Conservation (phyloP, 2,329 filamentous ascomycete species). For the Aspergillus fischeri region DNA sequence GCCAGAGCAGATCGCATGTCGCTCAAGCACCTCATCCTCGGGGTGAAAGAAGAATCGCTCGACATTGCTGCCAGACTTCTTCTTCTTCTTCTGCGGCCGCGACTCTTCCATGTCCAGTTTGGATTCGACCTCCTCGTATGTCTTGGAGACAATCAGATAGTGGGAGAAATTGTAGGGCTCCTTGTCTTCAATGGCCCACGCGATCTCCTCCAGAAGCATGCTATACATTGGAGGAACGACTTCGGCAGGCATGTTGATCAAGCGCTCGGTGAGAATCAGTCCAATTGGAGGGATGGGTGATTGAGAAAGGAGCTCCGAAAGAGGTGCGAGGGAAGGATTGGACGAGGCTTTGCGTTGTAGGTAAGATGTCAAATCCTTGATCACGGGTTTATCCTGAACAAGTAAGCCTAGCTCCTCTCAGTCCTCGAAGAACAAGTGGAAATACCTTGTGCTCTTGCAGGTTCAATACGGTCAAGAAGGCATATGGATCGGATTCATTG, state of each 20-base stretch:
- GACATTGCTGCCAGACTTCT: conserved; percentile 43
- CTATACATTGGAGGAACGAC: conserved; percentile 89
- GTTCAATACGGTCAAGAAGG: conserved; percentile 85
- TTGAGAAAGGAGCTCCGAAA: conserved; percentile 56
- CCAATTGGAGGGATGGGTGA: conserved; percentile 63
- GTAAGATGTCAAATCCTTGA: conserved; percentile 70
- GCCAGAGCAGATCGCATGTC: conserved; percentile 65
- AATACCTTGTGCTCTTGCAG: conserved; percentile 65
- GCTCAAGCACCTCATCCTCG: conserved; percentile 85
- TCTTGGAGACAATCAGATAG: conserved; percentile 87
- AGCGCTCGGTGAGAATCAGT: conserved; percentile 81
- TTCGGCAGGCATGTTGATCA: conserved; percentile 96
- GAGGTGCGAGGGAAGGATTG: conserved; percentile 52
- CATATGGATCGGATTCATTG: conserved; percentile 86
- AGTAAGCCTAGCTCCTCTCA: background rate
- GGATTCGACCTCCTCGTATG: conserved; percentile 84
- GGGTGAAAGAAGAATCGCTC: conserved; percentile 88
- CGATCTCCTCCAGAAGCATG: conserved; percentile 89
- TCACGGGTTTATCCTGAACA: conserved; percentile 60
- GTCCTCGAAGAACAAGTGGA: background rate
- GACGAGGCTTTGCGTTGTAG: conserved; percentile 53
- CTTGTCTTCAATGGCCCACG: conserved; percentile 80
- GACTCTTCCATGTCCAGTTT: conserved; percentile 65
- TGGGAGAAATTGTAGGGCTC: conserved; percentile 92
- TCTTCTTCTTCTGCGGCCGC: conserved; percentile 64